Evolutionary conservation across 495 filamentous ascomycete genomes (phyloP).

Genomic region (Terfezia boudieri): DNA sequence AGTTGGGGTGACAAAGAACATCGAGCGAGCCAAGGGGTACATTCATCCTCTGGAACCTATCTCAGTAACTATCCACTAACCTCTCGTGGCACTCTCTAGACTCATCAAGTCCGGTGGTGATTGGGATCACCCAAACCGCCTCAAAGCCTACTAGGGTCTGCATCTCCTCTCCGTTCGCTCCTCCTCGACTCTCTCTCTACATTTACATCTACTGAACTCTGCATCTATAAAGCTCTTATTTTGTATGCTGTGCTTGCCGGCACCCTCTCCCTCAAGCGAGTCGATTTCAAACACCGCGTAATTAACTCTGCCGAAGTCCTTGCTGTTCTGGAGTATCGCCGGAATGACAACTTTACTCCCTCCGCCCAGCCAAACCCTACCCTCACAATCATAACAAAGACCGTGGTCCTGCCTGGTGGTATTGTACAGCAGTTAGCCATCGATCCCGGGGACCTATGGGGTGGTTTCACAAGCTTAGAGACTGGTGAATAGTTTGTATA

Average conservation of each 20-base stretch:
- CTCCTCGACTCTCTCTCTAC: conserved; percentile 91
- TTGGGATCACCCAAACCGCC: conserved; percentile 91
- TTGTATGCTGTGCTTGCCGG: conserved; percentile 91
- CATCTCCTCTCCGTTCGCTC: conserved; percentile 79
- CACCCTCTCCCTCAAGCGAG: conserved; percentile 78
- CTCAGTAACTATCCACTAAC: neutral
- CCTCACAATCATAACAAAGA: conserved; percentile 58
- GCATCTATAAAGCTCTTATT: conserved; percentile 80
- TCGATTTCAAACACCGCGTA: conserved; percentile 97
- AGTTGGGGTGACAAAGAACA: conserved; percentile 74
- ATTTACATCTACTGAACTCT: conserved; percentile 97
- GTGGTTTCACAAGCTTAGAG: conserved; percentile 44
- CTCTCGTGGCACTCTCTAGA: conserved; percentile 16
- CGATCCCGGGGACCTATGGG: conserved; percentile 46
- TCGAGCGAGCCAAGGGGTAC: conserved; percentile 56
- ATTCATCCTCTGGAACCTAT: neutral
- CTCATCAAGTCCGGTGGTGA: conserved; percentile 88
- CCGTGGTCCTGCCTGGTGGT: conserved; percentile 29
- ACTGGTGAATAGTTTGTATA: conserved; percentile 80
- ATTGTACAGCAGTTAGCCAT: conserved; percentile 53
- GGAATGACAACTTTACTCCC: conserved; percentile 28
- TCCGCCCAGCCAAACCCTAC: conserved; percentile 32
- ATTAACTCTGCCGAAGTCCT: conserved; percentile 96
- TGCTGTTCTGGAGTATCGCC: conserved; percentile 73
- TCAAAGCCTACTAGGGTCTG: conserved; percentile 95